A percentile compares a stretch with the other conserved stretches of the same genome.
phyloP scores from a whole-genome alignment of 73 alveolate genomes.

The Strombidium stylifer region DNA sequence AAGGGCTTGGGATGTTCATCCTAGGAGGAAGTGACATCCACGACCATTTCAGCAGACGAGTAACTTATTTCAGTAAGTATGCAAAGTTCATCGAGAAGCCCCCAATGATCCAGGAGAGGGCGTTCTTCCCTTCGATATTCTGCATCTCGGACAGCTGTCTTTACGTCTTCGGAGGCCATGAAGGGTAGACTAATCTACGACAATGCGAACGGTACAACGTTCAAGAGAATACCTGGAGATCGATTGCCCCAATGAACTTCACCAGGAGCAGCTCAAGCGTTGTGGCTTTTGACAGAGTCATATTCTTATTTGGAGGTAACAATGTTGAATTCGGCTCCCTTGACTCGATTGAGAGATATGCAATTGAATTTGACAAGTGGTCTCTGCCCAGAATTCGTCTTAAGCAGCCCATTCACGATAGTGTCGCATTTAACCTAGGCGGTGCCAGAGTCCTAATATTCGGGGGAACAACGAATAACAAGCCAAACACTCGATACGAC shows the following conservation, averaged over 20 bases:
- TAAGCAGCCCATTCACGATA: conserved; percentile 30
- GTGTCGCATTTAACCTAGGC: conserved; percentile 24
- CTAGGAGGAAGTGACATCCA: conserved; percentile 67
- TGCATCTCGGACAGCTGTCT: conserved; percentile 37
- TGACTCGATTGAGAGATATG: conserved; percentile 41
- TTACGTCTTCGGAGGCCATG: conserved; percentile 44
- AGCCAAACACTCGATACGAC: conserved; percentile 5
- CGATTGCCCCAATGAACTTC: conserved; percentile 27
- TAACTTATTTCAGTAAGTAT: conserved; percentile 38
- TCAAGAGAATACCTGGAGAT: conserved; percentile 46
- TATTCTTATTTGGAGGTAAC: conserved; percentile 47
- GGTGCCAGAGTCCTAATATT: conserved; percentile 43
- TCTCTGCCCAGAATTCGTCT: neutral
- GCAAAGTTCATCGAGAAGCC: conserved; percentile 37
- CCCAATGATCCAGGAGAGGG: conserved; percentile 59
- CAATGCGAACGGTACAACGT: conserved; percentile 32
- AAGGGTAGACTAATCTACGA: conserved; percentile 24
- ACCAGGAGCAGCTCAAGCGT: conserved; percentile 31
- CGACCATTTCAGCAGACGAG: conserved; percentile 50
- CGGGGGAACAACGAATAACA: conserved; percentile 37
- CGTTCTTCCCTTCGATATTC: conserved; percentile 52
- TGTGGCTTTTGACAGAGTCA: conserved; percentile 18
- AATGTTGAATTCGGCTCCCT: conserved; percentile 20
- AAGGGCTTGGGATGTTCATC: conserved; percentile 40
- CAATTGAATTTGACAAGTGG: conserved; percentile 51